phyloP scores from a whole-genome alignment of 352 stramenopile species.

The Globisporangium heterothallicum region DNA sequence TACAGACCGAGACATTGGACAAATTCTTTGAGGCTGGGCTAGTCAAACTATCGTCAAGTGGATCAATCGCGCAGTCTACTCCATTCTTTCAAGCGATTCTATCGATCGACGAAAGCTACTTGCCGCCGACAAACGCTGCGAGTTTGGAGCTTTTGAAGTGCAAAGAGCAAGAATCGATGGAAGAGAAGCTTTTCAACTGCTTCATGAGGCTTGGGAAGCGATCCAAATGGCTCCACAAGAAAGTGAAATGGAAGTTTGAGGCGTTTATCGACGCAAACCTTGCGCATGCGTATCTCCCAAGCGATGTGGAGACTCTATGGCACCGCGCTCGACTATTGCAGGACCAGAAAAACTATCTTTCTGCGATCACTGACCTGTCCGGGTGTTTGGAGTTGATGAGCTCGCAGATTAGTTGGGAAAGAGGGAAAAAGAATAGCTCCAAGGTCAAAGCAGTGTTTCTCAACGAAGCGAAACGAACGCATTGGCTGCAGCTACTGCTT shows the following conservation, averaged over 20 bases:
- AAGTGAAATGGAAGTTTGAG: constrained; percentile 44
- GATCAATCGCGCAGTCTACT: constrained; percentile 27
- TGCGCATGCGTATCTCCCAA: constrained; percentile 40
- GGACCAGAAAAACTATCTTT: constrained; percentile 30
- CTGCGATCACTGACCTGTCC: constrained; percentile 39
- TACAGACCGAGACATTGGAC: constrained; percentile 41
- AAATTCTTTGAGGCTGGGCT: constrained; percentile 53
- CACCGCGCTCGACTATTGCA: constrained; percentile 35
- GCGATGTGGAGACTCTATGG: constrained; percentile 45
- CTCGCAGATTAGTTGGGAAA: constrained; percentile 34
- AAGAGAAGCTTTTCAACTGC: constrained; percentile 47
- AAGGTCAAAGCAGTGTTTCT: constrained; percentile 29
- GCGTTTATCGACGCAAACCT: constrained; percentile 46
- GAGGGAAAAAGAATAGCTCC: constrained; percentile 19
- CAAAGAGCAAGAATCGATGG: constrained; percentile 45
- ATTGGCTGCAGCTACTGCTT: constrained; percentile 46
- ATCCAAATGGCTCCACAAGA: constrained; percentile 40
- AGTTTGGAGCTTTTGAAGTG: constrained; percentile 53
- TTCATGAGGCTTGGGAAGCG: constrained; percentile 37
- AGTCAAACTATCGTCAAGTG: constrained; percentile 30
- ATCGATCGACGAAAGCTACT: constrained; percentile 45
- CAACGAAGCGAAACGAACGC: constrained; percentile 29
- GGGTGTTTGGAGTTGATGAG: constrained; percentile 33
- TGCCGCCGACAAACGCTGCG: constrained; percentile 44
- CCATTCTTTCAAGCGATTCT: constrained; percentile 46